Conservation (phyloP, 208 protist genomes). For the Trypanosoma avium region DNA sequence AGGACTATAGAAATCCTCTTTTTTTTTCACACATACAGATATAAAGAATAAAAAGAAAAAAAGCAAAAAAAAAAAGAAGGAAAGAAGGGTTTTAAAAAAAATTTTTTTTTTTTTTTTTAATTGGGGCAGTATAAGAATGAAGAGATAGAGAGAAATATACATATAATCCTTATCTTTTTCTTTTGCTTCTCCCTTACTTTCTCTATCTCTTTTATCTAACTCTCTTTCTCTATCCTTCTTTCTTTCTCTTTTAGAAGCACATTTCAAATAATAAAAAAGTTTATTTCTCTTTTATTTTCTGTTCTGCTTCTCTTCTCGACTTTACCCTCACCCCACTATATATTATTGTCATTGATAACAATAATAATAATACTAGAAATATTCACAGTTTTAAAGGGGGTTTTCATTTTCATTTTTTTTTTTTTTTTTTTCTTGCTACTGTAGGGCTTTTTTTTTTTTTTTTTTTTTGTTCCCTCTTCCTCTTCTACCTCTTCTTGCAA, state of each 20-base stretch:
- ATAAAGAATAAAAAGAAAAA: too few species aligned
- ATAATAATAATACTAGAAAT: too few species aligned
- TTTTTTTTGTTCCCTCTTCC: not conserved
- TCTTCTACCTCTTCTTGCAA: not conserved
- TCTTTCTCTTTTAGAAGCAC: not conserved
- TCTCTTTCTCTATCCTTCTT: not conserved
- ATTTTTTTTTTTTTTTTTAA: too few species aligned
- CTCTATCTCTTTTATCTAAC: not conserved
- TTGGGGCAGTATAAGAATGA: too few species aligned
- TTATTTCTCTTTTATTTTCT: conserved; percentile 5
- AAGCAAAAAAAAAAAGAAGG: too few species aligned
- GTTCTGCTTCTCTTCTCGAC: too few species aligned
- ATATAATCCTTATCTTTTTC: not conserved
- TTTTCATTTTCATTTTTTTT: not conserved
- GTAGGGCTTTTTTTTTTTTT: not conserved
- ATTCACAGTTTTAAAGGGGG: conserved; percentile 15
- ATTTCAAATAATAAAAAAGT: not conserved
- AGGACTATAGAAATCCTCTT: too few species aligned
- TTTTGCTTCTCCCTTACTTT: not conserved
- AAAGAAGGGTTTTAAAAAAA: too few species aligned
- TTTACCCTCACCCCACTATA: too few species aligned
- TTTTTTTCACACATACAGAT: too few species aligned
- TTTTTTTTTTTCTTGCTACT: conserved; percentile 17
- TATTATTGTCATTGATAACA: too few species aligned
- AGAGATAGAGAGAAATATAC: too few species aligned